Percentiles rank a stretch among this genome's conserved stretches.
phyloP scores from a whole-genome alignment of 176 grass and related monocot genomes.

The Phragmites australis region DNA sequence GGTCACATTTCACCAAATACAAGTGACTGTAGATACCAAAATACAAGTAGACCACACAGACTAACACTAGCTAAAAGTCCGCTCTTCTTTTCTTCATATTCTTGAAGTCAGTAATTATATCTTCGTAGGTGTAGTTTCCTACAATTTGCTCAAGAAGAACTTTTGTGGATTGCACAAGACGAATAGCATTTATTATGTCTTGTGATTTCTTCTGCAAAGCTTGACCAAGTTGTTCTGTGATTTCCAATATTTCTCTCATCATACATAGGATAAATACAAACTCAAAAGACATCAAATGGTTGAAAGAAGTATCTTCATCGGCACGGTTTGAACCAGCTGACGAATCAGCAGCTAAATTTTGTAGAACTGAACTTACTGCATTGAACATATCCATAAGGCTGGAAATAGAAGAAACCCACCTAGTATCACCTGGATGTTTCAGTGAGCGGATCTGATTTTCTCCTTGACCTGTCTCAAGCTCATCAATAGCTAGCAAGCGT shows the following conservation, averaged over 20 bases:
- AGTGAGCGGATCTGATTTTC: neutral
- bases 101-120: neutral
- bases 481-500: neutral
- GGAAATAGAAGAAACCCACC: neutral
- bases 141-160: neutral
- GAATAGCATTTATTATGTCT: neutral
- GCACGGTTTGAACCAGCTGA: neutral
- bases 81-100: neutral
- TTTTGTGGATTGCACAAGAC: conserved; percentile 1
- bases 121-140: neutral
- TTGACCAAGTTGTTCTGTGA: too few species aligned
- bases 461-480: neutral
- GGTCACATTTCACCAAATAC: too few species aligned
- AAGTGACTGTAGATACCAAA: too few species aligned
- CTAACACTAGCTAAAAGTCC: neutral
- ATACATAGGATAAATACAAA: conserved; percentile 24
- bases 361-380: neutral
- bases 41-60: neutral
- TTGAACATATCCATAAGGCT: conserved; percentile 13
- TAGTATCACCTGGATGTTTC: neutral
- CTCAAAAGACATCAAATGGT: conserved; percentile 12
- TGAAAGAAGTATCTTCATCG: neutral
- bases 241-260: neutral
- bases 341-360: neutral
- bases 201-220: neutral